Evolutionary conservation across 129 eudicot genomes (phyloP).

Genomic region (Erigeron canadensis): DNA sequence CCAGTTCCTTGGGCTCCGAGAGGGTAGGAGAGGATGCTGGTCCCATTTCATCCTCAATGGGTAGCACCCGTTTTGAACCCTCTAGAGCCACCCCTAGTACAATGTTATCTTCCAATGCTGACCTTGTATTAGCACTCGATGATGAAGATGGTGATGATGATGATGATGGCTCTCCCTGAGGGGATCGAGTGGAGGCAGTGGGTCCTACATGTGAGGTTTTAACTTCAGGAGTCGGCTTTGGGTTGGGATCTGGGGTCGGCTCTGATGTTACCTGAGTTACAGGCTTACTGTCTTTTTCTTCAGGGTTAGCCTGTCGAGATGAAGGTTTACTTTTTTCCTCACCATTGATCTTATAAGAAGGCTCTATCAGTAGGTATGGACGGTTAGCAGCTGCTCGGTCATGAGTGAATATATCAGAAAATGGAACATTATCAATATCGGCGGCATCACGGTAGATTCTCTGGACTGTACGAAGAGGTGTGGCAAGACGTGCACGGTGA

Average conservation of each 20-base stretch:
- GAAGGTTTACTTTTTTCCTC: conserved; percentile 52
- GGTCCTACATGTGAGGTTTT: conserved; percentile 12
- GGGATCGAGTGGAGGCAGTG: not conserved
- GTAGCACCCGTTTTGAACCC: conserved; percentile 71
- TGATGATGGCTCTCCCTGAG: not conserved
- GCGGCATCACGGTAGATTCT: conserved; percentile 60
- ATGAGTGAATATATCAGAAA: conserved; percentile 47
- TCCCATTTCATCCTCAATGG: conserved; percentile 63
- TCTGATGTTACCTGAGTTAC: conserved; percentile 25
- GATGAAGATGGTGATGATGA: conserved; percentile 16
- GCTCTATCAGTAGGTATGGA: conserved; percentile 56
- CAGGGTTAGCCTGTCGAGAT: conserved; percentile 42
- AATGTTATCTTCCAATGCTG: conserved; percentile 67
- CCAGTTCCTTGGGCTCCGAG: conserved; percentile 52
- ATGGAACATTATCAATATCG: conserved; percentile 51
- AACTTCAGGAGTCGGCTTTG: conserved; percentile 26
- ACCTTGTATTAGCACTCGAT: conserved; percentile 23
- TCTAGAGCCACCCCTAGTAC: conserved; percentile 84
- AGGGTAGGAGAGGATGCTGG: conserved; percentile 6
- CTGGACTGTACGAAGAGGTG: conserved; percentile 73
- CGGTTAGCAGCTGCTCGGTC: conserved; percentile 47
- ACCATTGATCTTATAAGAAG: conserved; percentile 50
- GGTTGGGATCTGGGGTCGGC: conserved; percentile 26
- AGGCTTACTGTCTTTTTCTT: conserved; percentile 41
- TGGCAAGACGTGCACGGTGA: conserved; percentile 79